Evolutionary conservation across 2,329 filamentous ascomycete genomes (phyloP), one percentile per base, ranked within the genome.

Genomic region (Botryotinia globosa): DNA sequence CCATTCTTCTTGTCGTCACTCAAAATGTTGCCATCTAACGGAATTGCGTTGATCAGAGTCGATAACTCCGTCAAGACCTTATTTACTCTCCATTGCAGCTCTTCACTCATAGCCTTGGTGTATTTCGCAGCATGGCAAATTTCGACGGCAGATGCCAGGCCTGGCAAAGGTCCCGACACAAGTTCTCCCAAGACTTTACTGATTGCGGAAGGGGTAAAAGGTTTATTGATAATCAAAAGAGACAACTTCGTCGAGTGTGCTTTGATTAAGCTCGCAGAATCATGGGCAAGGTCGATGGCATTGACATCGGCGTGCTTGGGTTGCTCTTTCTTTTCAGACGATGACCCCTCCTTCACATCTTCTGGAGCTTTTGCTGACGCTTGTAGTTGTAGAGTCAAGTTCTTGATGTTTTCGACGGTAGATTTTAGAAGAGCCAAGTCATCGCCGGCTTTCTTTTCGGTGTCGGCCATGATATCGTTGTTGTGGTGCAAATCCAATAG

Each of bases 211-310:
- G 93, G 90, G 0, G 94, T 96, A 77, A 97, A 97, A 0, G 95
- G 94, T 29, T 93, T 88, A 79, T 93, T 97, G 79, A 97, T 92
- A 1, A 96, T 88, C 20, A 98, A 87, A 0, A 98, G 90, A 0
- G 93, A 95, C 39, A 98, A 86, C 75, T 97, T 97, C 9, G 94
- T 97, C 2, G 91, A 88, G 80, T 98, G 94, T 0, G 94, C 93
- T 80, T 89, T 90, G 73, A 97, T 88, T 8, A 97, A 85, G 39
- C 86, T 88, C 0, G 93, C 88, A 0, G 92, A 87, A 78, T 94
- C 91, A 77, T 88, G 87, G 48, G 94, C 89, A 73, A 95, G 86
- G 22, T 89, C 83, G 37, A 97, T 86, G 16, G 89, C 85, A 75
- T 91, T 82, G 79, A 88, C 62, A 37, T 76, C 72, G 39, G 61